Evolutionary conservation across 2,329 filamentous ascomycete species (phyloP).

Genomic region (Fusarium sp.): DNA sequence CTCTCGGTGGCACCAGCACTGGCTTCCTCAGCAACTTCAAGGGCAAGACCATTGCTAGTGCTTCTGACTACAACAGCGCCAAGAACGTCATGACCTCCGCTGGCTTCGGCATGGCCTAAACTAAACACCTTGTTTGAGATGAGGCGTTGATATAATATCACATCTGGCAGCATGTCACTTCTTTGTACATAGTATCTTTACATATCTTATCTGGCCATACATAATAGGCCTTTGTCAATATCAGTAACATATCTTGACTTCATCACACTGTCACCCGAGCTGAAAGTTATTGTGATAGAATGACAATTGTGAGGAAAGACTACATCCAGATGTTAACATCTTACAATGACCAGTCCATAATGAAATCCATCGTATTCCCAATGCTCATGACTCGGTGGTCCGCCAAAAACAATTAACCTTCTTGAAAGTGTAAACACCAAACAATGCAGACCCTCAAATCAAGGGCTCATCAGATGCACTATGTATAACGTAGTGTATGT

Average conservation of each 20-base stretch:
- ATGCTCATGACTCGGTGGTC: neutral
- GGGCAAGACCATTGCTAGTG: conserved; percentile 62
- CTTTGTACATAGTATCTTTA: conserved; percentile 28
- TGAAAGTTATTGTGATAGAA: neutral
- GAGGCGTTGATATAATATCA: neutral
- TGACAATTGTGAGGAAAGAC: neutral
- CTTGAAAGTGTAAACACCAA: conserved; percentile 13
- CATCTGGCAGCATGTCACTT: conserved; percentile 16
- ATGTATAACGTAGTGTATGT: conserved; percentile 26
- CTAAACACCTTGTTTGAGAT: conserved; percentile 29
- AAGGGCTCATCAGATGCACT: conserved; percentile 11
- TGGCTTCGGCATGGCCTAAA: conserved; percentile 57
- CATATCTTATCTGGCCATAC: conserved; percentile 1
- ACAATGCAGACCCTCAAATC: conserved; percentile 5
- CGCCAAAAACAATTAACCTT: conserved; percentile 7
- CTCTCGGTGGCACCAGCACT: conserved; percentile 54
- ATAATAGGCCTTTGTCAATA: conserved; percentile 22
- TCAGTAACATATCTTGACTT: conserved; percentile 7
- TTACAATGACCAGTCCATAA: conserved; percentile 14
- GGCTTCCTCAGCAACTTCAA: conserved; percentile 60
- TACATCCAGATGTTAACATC: conserved; percentile 6
- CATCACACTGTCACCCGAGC: neutral
- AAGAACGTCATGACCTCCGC: conserved; percentile 52
- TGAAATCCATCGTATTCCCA: neutral
- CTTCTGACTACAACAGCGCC: conserved; percentile 48